These are phyloP conservation scores for Diacronema lutheri DNA, from an alignment of 78 protist genomes.

Conservation along the genomic window DNA sequence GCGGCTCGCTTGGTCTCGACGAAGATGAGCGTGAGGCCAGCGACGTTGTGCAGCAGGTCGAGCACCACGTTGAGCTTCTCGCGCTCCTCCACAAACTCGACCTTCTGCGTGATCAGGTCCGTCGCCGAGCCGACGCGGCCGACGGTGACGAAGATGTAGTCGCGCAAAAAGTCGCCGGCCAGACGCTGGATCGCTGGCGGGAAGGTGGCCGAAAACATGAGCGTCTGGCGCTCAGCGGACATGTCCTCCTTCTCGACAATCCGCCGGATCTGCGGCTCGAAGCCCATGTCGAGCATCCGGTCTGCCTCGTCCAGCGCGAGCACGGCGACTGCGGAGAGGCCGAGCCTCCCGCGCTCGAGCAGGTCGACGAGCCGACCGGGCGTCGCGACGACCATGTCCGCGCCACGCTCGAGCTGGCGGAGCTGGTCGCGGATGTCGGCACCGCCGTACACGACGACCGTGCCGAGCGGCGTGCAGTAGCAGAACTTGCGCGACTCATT, in stretches of 20 bases:
- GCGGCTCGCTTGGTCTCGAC: constrained; percentile 89
- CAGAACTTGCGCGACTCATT: constrained; percentile 57
- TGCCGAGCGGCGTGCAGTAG: constrained; percentile 65
- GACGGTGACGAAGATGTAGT: constrained; percentile 87
- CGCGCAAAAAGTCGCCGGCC: constrained; percentile 82
- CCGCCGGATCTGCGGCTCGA: constrained; percentile 95
- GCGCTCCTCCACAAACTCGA: constrained; percentile 47
- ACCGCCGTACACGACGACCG: constrained; percentile 97
- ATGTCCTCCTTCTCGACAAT: constrained; percentile 81
- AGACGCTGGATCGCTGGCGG: constrained; percentile 90
- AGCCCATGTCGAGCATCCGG: constrained; percentile 90
- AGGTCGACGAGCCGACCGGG: constrained; percentile 95
- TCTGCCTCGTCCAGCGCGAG: constrained; percentile 88
- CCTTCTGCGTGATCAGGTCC: constrained; percentile 80
- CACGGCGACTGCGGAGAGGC: constrained; percentile 54
- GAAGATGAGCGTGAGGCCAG: constrained; percentile 64
- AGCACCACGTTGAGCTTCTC: constrained; percentile 79
- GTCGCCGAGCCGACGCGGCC: constrained; percentile 96
- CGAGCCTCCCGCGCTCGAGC: constrained; percentile 70
- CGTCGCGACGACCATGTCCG: constrained; percentile 92
- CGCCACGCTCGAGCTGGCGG: constrained; percentile 49
- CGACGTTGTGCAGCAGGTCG: constrained; percentile 52
- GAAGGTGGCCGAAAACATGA: constrained; percentile 98
- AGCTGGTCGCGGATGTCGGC: neutral
- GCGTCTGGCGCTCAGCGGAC: constrained; percentile 89